phyloP scores from a whole-genome alignment of 2,329 filamentous ascomycete genomes.

The Sclerotinia minor region DNA sequence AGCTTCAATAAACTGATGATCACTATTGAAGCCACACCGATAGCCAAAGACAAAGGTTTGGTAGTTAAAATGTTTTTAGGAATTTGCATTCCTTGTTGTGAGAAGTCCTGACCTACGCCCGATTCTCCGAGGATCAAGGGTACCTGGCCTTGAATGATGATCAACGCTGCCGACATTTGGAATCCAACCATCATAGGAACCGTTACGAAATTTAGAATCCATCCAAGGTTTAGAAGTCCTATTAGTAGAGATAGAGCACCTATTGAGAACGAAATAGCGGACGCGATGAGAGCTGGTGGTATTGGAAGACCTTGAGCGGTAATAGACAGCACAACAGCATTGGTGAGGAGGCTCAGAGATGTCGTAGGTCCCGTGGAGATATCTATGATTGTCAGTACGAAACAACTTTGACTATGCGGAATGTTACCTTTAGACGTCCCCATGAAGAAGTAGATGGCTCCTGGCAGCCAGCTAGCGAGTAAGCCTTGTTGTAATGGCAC shows the following conservation, averaged over 20 bases:
- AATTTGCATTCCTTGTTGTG: neutral
- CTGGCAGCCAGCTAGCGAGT: constrained; percentile 60
- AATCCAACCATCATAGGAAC: constrained; percentile 64
- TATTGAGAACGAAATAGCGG: constrained; percentile 63
- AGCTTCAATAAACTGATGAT: constrained; percentile 10
- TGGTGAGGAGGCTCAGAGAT: constrained; percentile 62
- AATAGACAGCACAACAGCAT: constrained; percentile 55
- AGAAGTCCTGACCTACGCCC: constrained; percentile 40
- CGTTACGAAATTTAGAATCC: constrained; percentile 66
- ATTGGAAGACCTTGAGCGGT: constrained; percentile 50
- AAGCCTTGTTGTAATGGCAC: constrained; percentile 62
- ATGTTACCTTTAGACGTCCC: constrained; percentile 59
- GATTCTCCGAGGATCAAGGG: constrained; percentile 49
- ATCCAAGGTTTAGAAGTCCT: constrained; percentile 63
- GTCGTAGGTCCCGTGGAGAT: constrained; percentile 65
- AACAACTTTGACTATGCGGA: no score
- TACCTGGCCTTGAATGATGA: constrained; percentile 65
- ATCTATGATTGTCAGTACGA: constrained; percentile 45
- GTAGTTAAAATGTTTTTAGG: neutral
- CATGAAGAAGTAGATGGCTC: constrained; percentile 58
- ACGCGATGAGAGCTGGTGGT: constrained; percentile 49
- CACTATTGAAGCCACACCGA: constrained; percentile 5
- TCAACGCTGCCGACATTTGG: constrained; percentile 65
- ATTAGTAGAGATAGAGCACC: constrained; percentile 60
- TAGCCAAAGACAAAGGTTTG: constrained; percentile 14